Percentiles rank a stretch among this genome's conserved stretches.
phyloP scores from a whole-genome alignment of 345 rosid genomes.

The Litchi chinensis region DNA sequence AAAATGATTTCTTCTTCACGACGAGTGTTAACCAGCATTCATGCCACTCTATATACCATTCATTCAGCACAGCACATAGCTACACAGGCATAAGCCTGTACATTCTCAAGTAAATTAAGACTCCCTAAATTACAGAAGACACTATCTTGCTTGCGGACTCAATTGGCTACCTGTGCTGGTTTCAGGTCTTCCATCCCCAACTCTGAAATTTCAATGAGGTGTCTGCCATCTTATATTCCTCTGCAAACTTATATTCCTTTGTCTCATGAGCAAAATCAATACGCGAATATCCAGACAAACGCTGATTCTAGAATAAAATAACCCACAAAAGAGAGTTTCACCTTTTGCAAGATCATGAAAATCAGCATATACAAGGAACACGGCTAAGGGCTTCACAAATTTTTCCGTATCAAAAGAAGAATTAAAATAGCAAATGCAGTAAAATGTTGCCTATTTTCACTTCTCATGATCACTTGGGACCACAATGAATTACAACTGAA shows the following conservation, averaged over 20 bases:
- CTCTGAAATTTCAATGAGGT: background rate
- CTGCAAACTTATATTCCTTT: background rate
- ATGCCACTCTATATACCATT: background rate
- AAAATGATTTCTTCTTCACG: background rate
- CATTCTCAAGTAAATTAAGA: no score
- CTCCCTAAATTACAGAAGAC: no score
- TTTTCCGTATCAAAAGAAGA: background rate
- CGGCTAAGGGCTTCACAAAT: background rate
- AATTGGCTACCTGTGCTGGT: background rate
- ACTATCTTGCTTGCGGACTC: no score
- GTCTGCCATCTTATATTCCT: background rate
- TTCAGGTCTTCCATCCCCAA: background rate
- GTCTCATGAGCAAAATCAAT: background rate
- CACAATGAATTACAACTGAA: constrained; percentile 20
- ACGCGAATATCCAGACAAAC: background rate
- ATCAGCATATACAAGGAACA: constrained; percentile 5
- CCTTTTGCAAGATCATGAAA: background rate
- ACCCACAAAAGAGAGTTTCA: background rate
- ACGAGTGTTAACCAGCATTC: background rate
- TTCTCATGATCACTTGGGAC: background rate
- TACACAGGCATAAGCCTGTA: no score
- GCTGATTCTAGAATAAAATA: background rate
- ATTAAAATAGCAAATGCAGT: background rate
- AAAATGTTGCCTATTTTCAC: constrained; percentile 1
- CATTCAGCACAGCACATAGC: no score